Conservation (phyloP, 345 rosid species). For the Balakata baccata region DNA sequence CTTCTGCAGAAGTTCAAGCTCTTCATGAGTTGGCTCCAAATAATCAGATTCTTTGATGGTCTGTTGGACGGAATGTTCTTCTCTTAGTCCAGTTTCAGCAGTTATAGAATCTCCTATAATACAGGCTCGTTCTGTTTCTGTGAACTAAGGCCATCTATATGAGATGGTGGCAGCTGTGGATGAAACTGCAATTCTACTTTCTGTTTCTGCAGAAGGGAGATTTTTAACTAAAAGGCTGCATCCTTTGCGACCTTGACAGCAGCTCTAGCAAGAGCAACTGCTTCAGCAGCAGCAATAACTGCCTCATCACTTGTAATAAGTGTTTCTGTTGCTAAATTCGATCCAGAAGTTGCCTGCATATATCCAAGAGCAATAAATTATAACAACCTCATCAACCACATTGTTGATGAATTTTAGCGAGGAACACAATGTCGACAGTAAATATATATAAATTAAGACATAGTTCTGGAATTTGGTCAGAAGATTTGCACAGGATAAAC, state of each 20-base stretch:
- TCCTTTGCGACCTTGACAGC: constrained; percentile 85
- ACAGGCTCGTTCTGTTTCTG: constrained; percentile 55
- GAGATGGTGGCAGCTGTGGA: constrained; percentile 28
- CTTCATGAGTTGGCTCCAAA: constrained; percentile 50
- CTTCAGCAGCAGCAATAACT: constrained; percentile 81
- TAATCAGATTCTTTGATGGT: constrained; percentile 41
- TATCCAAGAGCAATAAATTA: constrained; percentile 13
- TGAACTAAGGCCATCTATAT: constrained; percentile 46
- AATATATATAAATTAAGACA: neutral
- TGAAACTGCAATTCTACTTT: constrained; percentile 24
- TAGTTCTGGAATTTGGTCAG: neutral
- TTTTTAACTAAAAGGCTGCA: constrained; percentile 53
- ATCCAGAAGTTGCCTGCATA: constrained; percentile 53
- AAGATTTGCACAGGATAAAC: constrained; percentile 1
- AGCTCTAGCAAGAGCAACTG: constrained; percentile 84
- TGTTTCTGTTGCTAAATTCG: constrained; percentile 66
- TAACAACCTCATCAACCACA: neutral
- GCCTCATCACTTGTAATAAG: constrained; percentile 81
- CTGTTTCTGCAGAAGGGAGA: constrained; percentile 28
- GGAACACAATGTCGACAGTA: neutral
- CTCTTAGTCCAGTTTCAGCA: constrained; percentile 37
- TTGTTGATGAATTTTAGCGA: neutral
- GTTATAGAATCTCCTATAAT: constrained; percentile 44
- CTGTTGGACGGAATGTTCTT: constrained; percentile 24
- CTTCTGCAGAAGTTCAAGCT: constrained; percentile 52